Percentiles rank a stretch among this genome's conserved stretches.
Conservation (phyloP, 2,329 filamentous ascomycete species). For the Drechslera avenae region DNA sequence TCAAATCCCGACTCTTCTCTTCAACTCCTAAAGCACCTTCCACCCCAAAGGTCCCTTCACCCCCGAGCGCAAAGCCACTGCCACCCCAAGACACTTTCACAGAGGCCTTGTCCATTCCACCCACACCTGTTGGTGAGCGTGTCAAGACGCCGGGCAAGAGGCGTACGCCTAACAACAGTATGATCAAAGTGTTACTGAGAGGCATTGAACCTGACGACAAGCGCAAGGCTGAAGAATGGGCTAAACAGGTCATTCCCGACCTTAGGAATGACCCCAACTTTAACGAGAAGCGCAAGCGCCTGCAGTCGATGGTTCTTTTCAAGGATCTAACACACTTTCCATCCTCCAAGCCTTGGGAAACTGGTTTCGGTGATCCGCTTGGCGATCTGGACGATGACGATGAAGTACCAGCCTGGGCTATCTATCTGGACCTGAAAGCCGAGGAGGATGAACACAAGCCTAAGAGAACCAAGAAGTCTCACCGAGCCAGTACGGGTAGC, state of each 20-base stretch:
- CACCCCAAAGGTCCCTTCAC: constrained; percentile 8
- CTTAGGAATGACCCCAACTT: constrained; percentile 25
- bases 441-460: constrained; percentile 26
- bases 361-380: constrained; percentile 37
- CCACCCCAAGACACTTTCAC: constrained; percentile 26
- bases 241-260: constrained; percentile 24
- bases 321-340: constrained; percentile 38
- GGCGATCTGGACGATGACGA: constrained; percentile 36
- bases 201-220: constrained; percentile 28
- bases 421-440: constrained; percentile 34
- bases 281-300: constrained; percentile 38
- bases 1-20: constrained; percentile 26
- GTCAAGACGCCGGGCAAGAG: constrained; percentile 22
- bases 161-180: constrained; percentile 17
- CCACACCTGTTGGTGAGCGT: constrained; percentile 37
- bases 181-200: constrained; percentile 25
- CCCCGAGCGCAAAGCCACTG: constrained; percentile 15
- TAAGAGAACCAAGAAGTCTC: constrained; percentile 32
- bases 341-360: constrained; percentile 39
- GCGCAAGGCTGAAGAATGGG: constrained; percentile 35
- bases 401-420: constrained; percentile 38
- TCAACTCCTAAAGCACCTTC: constrained; percentile 10
- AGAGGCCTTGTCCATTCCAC: constrained; percentile 30
- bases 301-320: constrained; percentile 31
- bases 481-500: constrained; percentile 14